These are phyloP conservation scores for Penicillium mononematosum DNA, from an alignment of 495 filamentous ascomycete genomes.

Conservation along the genomic window DNA sequence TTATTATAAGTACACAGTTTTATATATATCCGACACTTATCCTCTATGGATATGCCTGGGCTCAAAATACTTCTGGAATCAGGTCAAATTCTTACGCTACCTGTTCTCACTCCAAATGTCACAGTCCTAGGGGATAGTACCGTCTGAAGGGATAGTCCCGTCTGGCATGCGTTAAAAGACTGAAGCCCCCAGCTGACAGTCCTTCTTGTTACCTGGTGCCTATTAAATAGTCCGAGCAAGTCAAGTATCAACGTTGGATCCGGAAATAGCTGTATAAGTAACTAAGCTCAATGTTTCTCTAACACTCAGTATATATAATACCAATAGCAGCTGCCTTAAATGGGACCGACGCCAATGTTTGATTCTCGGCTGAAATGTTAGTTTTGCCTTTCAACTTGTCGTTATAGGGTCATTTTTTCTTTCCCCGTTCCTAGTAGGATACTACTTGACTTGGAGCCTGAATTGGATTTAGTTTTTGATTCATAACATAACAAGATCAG, in stretches of 20 bases:
- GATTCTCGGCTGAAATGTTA: not conserved
- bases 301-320: not conserved
- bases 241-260: not conserved
- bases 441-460: too few species aligned
- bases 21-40: not conserved
- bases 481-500: too few species aligned
- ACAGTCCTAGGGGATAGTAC: conserved; percentile 1
- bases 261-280: not conserved
- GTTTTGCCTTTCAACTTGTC: not conserved
- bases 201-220: not conserved
- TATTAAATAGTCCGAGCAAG: not conserved
- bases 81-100: not conserved
- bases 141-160: not conserved
- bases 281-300: not conserved
- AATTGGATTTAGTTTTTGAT: too few species aligned
- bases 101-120: not conserved
- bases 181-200: not conserved
- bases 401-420: not conserved
- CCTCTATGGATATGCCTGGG: not conserved
- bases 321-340: not conserved
- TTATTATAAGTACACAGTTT: not conserved
- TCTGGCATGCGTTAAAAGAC: conserved; percentile 4
- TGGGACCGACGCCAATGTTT: not conserved
- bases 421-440: too few species aligned
- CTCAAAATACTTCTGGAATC: not conserved